phyloP scores from a whole-genome alignment of 2,329 filamentous ascomycete genomes.

The Waltergamsia citrina region DNA sequence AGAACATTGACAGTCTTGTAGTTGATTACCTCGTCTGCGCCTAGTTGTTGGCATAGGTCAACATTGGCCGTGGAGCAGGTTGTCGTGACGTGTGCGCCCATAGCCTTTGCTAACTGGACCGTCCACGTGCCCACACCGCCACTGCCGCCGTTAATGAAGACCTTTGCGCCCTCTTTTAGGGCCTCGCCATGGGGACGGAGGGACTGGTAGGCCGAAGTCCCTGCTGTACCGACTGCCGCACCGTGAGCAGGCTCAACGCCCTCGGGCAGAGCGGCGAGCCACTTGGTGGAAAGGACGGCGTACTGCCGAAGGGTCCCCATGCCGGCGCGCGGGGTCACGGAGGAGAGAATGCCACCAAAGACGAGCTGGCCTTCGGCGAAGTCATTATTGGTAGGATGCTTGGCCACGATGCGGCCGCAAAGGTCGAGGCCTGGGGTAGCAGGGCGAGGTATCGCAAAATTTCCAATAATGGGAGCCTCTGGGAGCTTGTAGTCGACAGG shows the following conservation, averaged over 20 bases:
- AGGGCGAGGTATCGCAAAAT: constrained; percentile 17
- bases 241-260: constrained; percentile 21
- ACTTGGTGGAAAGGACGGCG: constrained; percentile 22
- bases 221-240: constrained; percentile 12
- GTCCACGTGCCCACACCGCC: constrained; percentile 25
- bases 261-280: constrained; percentile 5
- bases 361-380: constrained; percentile 13
- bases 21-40: constrained; percentile 26
- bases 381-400: background rate
- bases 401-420: constrained; percentile 29
- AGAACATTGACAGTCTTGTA: constrained; percentile 14
- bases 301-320: constrained; percentile 33
- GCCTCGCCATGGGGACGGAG: constrained; percentile 10
- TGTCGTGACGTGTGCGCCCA: constrained; percentile 21
- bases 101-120: constrained; percentile 24
- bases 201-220: constrained; percentile 12
- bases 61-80: constrained; percentile 22
- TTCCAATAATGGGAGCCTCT: constrained; percentile 20
- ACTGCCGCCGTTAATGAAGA: constrained; percentile 19
- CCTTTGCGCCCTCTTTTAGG: constrained; percentile 19
- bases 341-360: constrained; percentile 30
- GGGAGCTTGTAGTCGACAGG: constrained; percentile 30
- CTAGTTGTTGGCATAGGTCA: constrained; percentile 20
- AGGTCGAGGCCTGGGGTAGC: constrained; percentile 33
- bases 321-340: constrained; percentile 13